A percentile compares a stretch with the other conserved stretches of the same genome.
phyloP scores from a whole-genome alignment of 2,329 filamentous ascomycete genomes.

The Colletotrichum neosansevieriae region DNA sequence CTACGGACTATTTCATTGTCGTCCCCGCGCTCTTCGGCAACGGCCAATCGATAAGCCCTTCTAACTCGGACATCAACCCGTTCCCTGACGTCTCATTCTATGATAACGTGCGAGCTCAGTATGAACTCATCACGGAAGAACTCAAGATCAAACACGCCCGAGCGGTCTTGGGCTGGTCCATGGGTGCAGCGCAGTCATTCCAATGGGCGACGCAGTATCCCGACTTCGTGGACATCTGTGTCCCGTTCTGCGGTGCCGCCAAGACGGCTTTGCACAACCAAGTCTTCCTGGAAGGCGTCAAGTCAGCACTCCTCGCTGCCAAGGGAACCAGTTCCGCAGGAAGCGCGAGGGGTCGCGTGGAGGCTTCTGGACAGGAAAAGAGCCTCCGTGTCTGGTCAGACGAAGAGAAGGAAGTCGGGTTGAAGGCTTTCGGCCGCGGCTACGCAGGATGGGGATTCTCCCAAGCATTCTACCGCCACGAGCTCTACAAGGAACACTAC shows the following conservation, averaged over 20 bases:
- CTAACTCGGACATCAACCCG: slow-evolving; percentile 54
- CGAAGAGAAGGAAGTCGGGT: slow-evolving; percentile 53
- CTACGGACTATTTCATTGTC: slow-evolving; percentile 63
- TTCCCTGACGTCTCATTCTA: slow-evolving; percentile 61
- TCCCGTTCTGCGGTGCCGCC: slow-evolving; percentile 64
- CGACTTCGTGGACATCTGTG: slow-evolving; percentile 58
- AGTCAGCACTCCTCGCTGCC: slow-evolving; percentile 57
- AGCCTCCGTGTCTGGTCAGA: slow-evolving; percentile 51
- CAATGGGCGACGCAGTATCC: slow-evolving; percentile 64
- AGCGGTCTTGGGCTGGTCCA: slow-evolving; percentile 66
- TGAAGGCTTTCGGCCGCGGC: slow-evolving; percentile 79
- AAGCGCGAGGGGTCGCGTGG: slow-evolving; percentile 47
- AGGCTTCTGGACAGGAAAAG: slow-evolving; percentile 40
- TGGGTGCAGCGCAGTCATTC: slow-evolving; percentile 67
- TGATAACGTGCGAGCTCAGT: slow-evolving; percentile 65
- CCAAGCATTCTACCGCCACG: slow-evolving; percentile 81
- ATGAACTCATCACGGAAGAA: slow-evolving; percentile 54
- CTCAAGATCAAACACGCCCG: slow-evolving; percentile 58
- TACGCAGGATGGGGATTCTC: slow-evolving; percentile 88
- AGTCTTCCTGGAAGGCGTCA: slow-evolving; percentile 67
- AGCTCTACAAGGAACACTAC: slow-evolving; percentile 66
- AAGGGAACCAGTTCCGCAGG: slow-evolving; percentile 64
- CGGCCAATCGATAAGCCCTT: slow-evolving; percentile 65
- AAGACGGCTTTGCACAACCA: slow-evolving; percentile 64
- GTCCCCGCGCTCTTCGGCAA: slow-evolving; percentile 65